Evolutionary conservation across 2,329 filamentous ascomycete genomes (phyloP), one percentile per base, ranked within the genome.

Genomic region (Aspergillus viridinutans): DNA sequence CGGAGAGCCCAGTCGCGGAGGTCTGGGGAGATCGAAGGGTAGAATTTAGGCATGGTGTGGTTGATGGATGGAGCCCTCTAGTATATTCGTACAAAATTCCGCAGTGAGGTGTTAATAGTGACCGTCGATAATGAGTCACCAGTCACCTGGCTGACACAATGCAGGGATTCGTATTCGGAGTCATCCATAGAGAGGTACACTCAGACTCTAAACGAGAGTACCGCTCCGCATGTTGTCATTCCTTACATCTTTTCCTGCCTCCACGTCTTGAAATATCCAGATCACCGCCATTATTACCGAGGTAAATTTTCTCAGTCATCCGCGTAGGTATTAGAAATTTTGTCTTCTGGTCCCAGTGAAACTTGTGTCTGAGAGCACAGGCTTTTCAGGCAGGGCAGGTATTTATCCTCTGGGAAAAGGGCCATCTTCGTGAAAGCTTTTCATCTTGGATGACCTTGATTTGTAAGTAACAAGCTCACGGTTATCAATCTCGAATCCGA

Each of bases 1-100:
- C 77, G 72, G 50, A 85, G 78, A 52, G 86, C 83, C 87, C 88
- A 92, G 43, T 78, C 73, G 56, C 80, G 77, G 35, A 90, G 80
- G 29, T 85, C 77, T 6, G 78, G 69, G 3, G 79, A 70, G 59
- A 90, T 79, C 40, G 78, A 79, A 20, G 79, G 69, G 68, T 78
- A 86, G 71, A 83, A 86, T 70, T 83, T 82, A 20, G 78, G 77
- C 86, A 89, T 89, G n/a, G 21, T 58, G 42, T 7, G 5, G 32
- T 38, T 38, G 32, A 38, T 38, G 14, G 32, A 38, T 38, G 32
- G 6, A 7, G 32, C 17, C 32, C 14, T 38, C 14, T 29, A 3
- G 14, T 5, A 35, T 35, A 12, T 32, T 6, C 10, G 14, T 35
- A 38, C 1, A 5, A 8, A 12, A 29, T 10, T 29, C 10, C 10